Conservation (phyloP, 2,329 filamentous ascomycete genomes). For the Aspergillus jensenii region DNA sequence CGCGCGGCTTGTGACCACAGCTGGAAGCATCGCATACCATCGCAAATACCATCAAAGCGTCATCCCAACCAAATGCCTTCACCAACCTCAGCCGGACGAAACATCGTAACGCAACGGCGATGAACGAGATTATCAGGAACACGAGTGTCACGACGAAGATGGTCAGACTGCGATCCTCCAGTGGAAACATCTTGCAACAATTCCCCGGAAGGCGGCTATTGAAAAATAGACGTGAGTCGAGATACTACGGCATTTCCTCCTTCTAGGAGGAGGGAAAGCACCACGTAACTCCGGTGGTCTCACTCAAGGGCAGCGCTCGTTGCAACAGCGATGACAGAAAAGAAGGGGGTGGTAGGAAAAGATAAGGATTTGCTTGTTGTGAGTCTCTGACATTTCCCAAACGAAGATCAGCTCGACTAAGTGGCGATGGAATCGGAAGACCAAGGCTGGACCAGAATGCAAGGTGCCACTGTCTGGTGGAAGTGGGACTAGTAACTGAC, state of each 20-base stretch:
- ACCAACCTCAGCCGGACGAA: slow-evolving; percentile 37
- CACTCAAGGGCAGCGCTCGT: neutral
- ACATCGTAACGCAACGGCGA: slow-evolving; percentile 35
- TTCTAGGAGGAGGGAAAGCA: neutral
- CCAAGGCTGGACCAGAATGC: neutral
- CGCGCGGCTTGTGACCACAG: neutral
- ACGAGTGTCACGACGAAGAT: slow-evolving; percentile 35
- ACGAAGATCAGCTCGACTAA: neutral
- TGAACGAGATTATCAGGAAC: slow-evolving; percentile 33
- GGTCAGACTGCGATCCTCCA: slow-evolving; percentile 32
- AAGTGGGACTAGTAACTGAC: neutral
- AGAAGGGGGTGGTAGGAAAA: neutral
- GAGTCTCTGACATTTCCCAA: neutral
- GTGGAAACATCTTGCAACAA: slow-evolving; percentile 26
- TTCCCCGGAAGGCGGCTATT: slow-evolving; percentile 11
- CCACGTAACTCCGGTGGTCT: neutral
- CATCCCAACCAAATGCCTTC: slow-evolving; percentile 40
- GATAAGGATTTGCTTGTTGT: neutral
- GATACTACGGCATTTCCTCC: neutral
- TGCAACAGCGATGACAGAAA: neutral
- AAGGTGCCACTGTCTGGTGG: slow-evolving; percentile 1
- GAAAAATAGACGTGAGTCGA: neutral
- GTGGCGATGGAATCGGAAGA: neutral
- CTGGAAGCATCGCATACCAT: slow-evolving; percentile 28
- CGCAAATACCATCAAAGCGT: slow-evolving; percentile 36